Base-by-base conservation (phyloP, 768 basidiomycete genomes). In the Austroboletus eburneus region DNA sequence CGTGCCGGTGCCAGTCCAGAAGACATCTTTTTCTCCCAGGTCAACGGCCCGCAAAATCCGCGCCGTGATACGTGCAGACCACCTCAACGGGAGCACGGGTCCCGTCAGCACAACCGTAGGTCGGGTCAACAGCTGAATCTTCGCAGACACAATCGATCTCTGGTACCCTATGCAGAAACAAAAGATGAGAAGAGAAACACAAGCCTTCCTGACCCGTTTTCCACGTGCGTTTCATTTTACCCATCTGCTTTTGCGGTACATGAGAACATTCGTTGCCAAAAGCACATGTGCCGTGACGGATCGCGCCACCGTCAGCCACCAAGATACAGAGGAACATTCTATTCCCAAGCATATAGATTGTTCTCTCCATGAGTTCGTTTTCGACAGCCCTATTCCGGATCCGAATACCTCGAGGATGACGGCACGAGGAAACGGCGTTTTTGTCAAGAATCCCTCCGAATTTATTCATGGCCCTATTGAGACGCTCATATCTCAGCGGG, bases 181-280 rank as follows among this genome's bases (percentile, higher is more conserved):
- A 5, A 27, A 27, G 7, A 27, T 12, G 27, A 27, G 7, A 27
- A 5, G 27, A 27, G 7, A 27, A 5, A 21, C n/a, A n/a, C 38
- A 18, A 32, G 16, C 22, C 36, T 34, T 34, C 33, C 50, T 9
- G 37, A 27, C 34, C 20, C 25, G 12, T 33, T 34, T 24, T 37
- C 37, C 37, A 27, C 24, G 63, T 58, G 48, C 42, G 63, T 63
- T 39, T 32, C 29, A 16, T 43, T 48, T 16, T 13, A 18, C 10
- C 30, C 24, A 33, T 21, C 23, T 34, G 8, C 12, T 14, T 25
- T 35, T 13, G 6, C 39, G 27, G 34, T 57, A 47, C 38, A 42
- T 3, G 33, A 34, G 34, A 9, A 25, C 30, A 25, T 30, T 8
- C 17, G 9, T 18, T n/a, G 8, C 12, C 14, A 20, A 42, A 39